Evolutionary conservation across 2,329 filamentous ascomycete species (phyloP).

Genomic region (Aspergillus uvarum): DNA sequence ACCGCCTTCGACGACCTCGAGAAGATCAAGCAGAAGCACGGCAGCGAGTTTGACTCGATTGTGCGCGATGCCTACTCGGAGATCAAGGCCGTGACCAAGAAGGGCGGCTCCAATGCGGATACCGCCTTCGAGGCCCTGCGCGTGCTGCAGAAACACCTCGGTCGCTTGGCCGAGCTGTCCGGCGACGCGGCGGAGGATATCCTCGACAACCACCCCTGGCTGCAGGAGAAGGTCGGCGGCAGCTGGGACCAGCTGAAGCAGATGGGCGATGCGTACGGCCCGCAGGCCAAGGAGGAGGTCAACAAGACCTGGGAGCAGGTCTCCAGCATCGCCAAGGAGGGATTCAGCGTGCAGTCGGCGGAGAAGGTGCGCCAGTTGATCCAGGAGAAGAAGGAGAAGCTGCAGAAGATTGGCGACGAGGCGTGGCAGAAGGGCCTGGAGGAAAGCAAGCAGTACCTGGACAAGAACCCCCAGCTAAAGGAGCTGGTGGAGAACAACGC

Average conservation of each 20-base stretch:
- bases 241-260: slow-evolving; percentile 68
- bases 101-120: slow-evolving; percentile 61
- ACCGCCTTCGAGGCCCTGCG: slow-evolving; percentile 62
- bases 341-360: slow-evolving; percentile 54
- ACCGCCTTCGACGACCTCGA: slow-evolving; percentile 69
- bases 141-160: slow-evolving; percentile 61
- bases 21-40: slow-evolving; percentile 64
- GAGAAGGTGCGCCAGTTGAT: slow-evolving; percentile 61
- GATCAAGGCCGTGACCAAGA: slow-evolving; percentile 61
- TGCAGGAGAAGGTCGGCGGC: slow-evolving; percentile 71
- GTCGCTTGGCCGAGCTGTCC: slow-evolving; percentile 60
- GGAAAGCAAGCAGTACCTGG: slow-evolving; percentile 68
- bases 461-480: slow-evolving; percentile 75
- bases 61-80: slow-evolving; percentile 67
- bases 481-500: slow-evolving; percentile 70
- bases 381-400: slow-evolving; percentile 67
- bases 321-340: slow-evolving; percentile 62
- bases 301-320: slow-evolving; percentile 70
- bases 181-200: slow-evolving; percentile 64
- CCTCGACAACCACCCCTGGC: slow-evolving; percentile 69
- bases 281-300: slow-evolving; percentile 73
- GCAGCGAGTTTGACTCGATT: slow-evolving; percentile 68
- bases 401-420: slow-evolving; percentile 68
- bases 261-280: slow-evolving; percentile 68
- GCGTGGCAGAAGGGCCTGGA: slow-evolving; percentile 71